These are phyloP conservation scores for Fomes fomentarius DNA, from an alignment of 1,284 basidiomycete species.

Conservation along the genomic window DNA sequence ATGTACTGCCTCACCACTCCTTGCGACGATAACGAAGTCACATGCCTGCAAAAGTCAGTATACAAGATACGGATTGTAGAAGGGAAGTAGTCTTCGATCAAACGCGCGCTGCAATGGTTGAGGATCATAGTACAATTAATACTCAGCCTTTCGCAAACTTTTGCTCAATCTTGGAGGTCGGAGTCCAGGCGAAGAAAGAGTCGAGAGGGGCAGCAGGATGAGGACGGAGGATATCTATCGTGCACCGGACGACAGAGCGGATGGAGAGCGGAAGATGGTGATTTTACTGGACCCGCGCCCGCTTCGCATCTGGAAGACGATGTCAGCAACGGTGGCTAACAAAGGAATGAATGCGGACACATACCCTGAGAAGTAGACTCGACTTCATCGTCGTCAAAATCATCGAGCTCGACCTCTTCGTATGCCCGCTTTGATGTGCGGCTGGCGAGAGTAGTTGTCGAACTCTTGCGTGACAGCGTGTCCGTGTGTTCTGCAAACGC, in stretches of 20 bases:
- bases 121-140: neutral
- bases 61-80: too few relatives aligned
- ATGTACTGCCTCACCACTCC: too few relatives aligned
- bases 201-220: too few relatives aligned
- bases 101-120: neutral
- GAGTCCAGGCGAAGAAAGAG: too few relatives aligned
- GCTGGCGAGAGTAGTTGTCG: constrained; percentile 43
- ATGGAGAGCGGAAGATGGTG: too few relatives aligned
- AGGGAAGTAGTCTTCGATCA: too few relatives aligned
- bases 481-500: constrained; percentile 2
- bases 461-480: constrained; percentile 19
- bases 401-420: constrained; percentile 49
- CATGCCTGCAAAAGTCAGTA: constrained; percentile 3
- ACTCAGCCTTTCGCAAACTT: too few relatives aligned
- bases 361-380: constrained; percentile 50
- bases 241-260: too few relatives aligned
- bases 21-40: too few relatives aligned
- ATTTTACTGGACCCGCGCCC: constrained; percentile 12
- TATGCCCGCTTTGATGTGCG: constrained; percentile 51
- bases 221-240: too few relatives aligned
- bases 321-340: neutral
- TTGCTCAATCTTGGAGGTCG: too few relatives aligned
- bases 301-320: constrained; percentile 10
- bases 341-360: constrained; percentile 9
- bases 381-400: constrained; percentile 33